Base-by-base conservation (phyloP, 805 yeast genomes). In the Jamesozyma gamospora region DNA sequence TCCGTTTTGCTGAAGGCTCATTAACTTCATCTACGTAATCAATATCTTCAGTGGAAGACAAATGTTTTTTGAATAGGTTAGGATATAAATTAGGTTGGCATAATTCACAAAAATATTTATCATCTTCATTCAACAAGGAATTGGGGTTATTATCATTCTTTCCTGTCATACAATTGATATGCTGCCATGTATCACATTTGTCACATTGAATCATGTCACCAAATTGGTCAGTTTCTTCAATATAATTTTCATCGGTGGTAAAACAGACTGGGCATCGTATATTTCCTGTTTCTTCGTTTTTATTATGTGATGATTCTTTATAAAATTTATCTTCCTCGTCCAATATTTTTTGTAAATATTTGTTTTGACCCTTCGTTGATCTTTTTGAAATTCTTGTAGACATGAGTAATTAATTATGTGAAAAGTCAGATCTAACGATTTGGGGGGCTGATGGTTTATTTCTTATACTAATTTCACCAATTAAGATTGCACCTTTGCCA, bases 151-250 rank as follows among this genome's bases (percentile, higher is more conserved):
- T 50, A 10, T 53, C 47, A 4, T 62, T 53, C 5, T 58, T 52
- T 19, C 33, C 33, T 4, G 79, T 70, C 72, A 79, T 67, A 56
- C 88, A 81, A 40, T 53, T 61, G 26, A 73, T 71, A 52, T 81
- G 88, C 53, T 81, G 87, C 87, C 87, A 81, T 2, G 85, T 72
- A 34, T 67, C 58, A 53, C 88, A 81, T 7, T 59, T 48, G 21
- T 77, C 84, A 58, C 88, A 81, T 50, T 75, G 76, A 21, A 79
- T 70, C 82, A 79, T 77, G 11, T 64, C 65, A 12, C 82, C 77
- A 31, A 44, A 17, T 1, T 58, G 56, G 44, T 77, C 83, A 4
- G 67, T 69, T 0, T 69, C 77, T 44, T 71, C 81, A 49, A 77
- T 66, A 52, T 75, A 78, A 45, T 75, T 78, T 14, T 61, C 68